These are phyloP conservation scores for Penicillium atrosanguineum DNA, from an alignment of 495 filamentous ascomycete species.

Conservation along the genomic window DNA sequence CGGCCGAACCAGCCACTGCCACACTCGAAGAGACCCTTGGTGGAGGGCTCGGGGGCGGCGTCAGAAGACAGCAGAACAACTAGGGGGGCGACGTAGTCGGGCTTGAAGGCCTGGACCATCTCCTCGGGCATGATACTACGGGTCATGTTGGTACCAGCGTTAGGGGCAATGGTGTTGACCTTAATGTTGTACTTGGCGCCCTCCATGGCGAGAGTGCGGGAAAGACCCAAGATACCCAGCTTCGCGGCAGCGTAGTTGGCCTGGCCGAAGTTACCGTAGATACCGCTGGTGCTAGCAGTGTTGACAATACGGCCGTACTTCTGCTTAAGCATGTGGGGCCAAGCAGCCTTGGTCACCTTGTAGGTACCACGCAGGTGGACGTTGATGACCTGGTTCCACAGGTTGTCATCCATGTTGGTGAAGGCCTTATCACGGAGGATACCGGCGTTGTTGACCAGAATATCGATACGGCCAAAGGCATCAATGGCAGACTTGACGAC, in stretches of 20 bases:
- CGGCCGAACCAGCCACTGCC: slow-evolving; percentile 90
- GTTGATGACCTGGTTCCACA: slow-evolving; percentile 89
- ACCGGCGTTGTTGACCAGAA: slow-evolving; percentile 95
- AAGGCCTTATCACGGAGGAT: slow-evolving; percentile 98
- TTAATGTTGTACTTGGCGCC: slow-evolving; percentile 97
- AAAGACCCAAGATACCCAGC: slow-evolving; percentile 92
- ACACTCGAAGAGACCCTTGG: slow-evolving; percentile 91
- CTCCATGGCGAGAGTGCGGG: slow-evolving; percentile 87
- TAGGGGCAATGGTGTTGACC: slow-evolving; percentile 97
- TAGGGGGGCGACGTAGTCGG: slow-evolving; percentile 93
- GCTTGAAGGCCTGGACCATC: slow-evolving; percentile 99
- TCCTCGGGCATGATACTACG: slow-evolving; percentile 93
- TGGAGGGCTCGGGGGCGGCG: slow-evolving; percentile 76
- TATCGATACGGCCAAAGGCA: slow-evolving; percentile 88
- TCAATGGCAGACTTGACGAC: slow-evolving; percentile 94
- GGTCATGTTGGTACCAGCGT: slow-evolving; percentile 96
- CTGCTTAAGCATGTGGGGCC: slow-evolving; percentile 97
- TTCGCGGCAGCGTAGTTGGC: slow-evolving; percentile 98
- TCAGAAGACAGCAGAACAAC: slow-evolving; percentile 88
- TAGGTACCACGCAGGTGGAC: slow-evolving; percentile 95
- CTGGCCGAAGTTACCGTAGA: slow-evolving; percentile 99
- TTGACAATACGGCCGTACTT: slow-evolving; percentile 97
- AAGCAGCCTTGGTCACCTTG: slow-evolving; percentile 95
- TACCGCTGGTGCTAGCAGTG: slow-evolving; percentile 93
- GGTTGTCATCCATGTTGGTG: slow-evolving; percentile 91